phyloP scores from a whole-genome alignment of 1,284 basidiomycete species.

The Moesziomyces sp. region DNA sequence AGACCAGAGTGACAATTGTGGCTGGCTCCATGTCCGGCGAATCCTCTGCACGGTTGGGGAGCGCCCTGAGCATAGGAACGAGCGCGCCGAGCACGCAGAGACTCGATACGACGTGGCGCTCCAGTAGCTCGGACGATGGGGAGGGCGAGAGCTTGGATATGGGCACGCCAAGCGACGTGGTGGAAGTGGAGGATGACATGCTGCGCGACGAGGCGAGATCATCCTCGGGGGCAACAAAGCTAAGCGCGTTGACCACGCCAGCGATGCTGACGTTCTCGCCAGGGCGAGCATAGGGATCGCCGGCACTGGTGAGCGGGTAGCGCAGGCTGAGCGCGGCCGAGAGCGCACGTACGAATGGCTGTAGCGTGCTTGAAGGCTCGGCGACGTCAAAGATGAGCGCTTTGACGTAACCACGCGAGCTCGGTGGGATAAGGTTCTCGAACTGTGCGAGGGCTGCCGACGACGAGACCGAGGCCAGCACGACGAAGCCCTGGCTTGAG shows the following conservation, averaged over 20 bases:
- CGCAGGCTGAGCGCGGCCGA: slow-evolving; percentile 56
- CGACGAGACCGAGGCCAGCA: slow-evolving; percentile 58
- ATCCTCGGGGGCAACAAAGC: slow-evolving; percentile 49
- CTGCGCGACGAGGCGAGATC: slow-evolving; percentile 22
- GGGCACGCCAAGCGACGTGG: slow-evolving; percentile 23
- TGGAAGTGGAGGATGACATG: slow-evolving; percentile 27
- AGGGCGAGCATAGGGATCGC: slow-evolving; percentile 64
- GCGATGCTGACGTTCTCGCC: slow-evolving; percentile 58
- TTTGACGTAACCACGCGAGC: slow-evolving; percentile 63
- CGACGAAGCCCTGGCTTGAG: slow-evolving; percentile 58
- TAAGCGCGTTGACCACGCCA: slow-evolving; percentile 61
- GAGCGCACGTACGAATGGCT: slow-evolving; percentile 53
- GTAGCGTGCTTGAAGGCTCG: slow-evolving; percentile 40
- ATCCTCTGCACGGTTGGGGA: slow-evolving; percentile 40
- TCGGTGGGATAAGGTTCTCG: slow-evolving; percentile 55
- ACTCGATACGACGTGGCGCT: slow-evolving; percentile 53
- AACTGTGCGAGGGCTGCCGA: slow-evolving; percentile 49
- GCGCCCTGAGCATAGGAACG: slow-evolving; percentile 39
- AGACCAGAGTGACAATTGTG: slow-evolving; percentile 47
- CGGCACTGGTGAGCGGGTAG: slow-evolving; percentile 62
- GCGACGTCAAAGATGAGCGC: slow-evolving; percentile 47
- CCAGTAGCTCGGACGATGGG: slow-evolving; percentile 40
- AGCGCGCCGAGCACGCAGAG: slow-evolving; percentile 51
- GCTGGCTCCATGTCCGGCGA: slow-evolving; percentile 22
- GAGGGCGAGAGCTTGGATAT: slow-evolving; percentile 38